Evolutionary conservation across 1,139 yeast genomes (phyloP), one percentile per base, ranked within the genome.

Genomic region (Hyphopichia fennica): DNA sequence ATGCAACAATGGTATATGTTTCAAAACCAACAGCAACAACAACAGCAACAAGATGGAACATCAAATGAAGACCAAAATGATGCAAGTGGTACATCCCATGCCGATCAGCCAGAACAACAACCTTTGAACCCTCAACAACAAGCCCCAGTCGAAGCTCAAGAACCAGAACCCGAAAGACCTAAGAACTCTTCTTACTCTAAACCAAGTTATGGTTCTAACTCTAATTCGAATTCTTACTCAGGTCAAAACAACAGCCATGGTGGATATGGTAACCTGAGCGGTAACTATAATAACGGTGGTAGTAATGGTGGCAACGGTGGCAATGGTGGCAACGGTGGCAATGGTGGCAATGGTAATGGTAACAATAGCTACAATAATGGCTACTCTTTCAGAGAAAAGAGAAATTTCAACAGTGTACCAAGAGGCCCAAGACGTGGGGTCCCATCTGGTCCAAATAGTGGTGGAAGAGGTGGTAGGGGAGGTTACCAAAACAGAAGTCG

Each of bases 1-100:
- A 82, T 87, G 89, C 91, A 84, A 63, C 87, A 84, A 52, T 73
- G 77, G 76, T 87, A 86, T 58, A 79, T 82, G 77, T 72, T 69
- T 44, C 85, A 81, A 56, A 78, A 81, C 63, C 84, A 79, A 49
- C 77, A 74, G 48, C 57, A 45, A n/a, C 56, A 56, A 35, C 51
- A 44, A 11, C 54, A 46, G 27, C 55, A 60, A 23, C 58, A 50
- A 28, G 53, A 16, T 14, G 20, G 20, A 9, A 6, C 32, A n/a
- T 10, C 16, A 16, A 14, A 81, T 62, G 84, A 79, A 49, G 77
- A 73, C 48, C 57, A 45, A 14, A 56, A 57, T 35, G 51, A 45
- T 8, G 55, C 46, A 28, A 54, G 59, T 25, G 58, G 57, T 4
- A 57, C 50, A 25, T 52, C 52, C 30, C 53, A 46, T 20, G 58